Evolutionary conservation across 2,329 filamentous ascomycete genomes (phyloP), one percentile per base, ranked within the genome.

Genomic region (Cladosporium austrohemisphaericum): DNA sequence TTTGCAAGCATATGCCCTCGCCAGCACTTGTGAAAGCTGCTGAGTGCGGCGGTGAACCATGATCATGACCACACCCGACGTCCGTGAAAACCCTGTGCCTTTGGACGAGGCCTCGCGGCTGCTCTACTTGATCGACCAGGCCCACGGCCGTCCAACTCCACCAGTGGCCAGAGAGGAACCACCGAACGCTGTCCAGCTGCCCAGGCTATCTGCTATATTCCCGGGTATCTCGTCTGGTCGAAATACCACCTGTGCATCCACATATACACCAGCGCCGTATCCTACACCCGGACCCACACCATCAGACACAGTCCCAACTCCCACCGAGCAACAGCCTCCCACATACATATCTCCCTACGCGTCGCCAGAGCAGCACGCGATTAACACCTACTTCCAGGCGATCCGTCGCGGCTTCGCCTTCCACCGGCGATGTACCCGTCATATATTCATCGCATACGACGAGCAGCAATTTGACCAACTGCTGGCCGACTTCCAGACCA

Each of bases 381-480:
- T 47, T 14, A 38, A 25, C 16, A 37, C 23, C 13, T 19, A 47
- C 22, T n/a, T 47, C 23, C 23, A 47, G 11, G 43, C 33, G n/a
- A 18, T 47, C 9, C 33, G 33, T 4, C 33, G 31, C 3, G 43
- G 43, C 16, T 47, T 37, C 13, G 43, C 43, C 5, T 47, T 47
- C 33, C 43, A 47, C 32, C 43, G 33, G 10, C 22, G 31, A 31
- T 47, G 43, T 25, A 47, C 37, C 8, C 43, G 33, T 8, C 22
- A 47, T 10, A 7, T 18, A 14, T 47, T 47, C 25, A 0, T 31
- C 4, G 43, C 43, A 2, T 47, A 37, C 33, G 18, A 38, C 2
- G 13, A 47, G 10, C 10, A 16, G 11, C 31, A 47, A 11, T 22
- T 35, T 3, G 43, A 38, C 11, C 22, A 22, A 13, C 16, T 47